A percentile compares a stretch with the other conserved stretches of the same genome.
Evolutionary conservation across 2,329 filamentous ascomycete species (phyloP).

Genomic region (Xylaria sp.): DNA sequence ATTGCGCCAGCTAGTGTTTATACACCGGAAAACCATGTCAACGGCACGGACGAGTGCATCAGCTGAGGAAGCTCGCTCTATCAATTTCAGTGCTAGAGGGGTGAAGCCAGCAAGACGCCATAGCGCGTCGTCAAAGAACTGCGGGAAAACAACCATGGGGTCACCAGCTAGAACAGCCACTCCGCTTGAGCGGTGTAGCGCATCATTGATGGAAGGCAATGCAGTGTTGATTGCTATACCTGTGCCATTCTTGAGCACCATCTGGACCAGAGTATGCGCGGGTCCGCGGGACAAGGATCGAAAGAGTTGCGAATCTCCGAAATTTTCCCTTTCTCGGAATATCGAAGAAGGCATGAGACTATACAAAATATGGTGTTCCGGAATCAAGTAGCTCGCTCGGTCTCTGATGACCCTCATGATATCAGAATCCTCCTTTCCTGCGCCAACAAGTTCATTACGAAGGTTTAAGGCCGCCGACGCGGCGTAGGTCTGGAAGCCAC

Average conservation of each 20-base stretch:
- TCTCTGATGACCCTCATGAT: constrained; percentile 83
- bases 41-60: constrained; percentile 71
- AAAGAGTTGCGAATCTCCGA: constrained; percentile 70
- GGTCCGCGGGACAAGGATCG: constrained; percentile 70
- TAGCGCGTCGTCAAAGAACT: constrained; percentile 81
- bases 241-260: constrained; percentile 68
- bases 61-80: constrained; percentile 68
- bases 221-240: constrained; percentile 84
- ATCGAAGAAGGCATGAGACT: constrained; percentile 77
- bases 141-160: constrained; percentile 74
- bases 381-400: constrained; percentile 75
- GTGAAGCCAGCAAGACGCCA: constrained; percentile 93
- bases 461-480: constrained; percentile 87
- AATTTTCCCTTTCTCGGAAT: constrained; percentile 74
- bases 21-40: constrained; percentile 77
- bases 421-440: constrained; percentile 84
- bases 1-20: constrained; percentile 91
- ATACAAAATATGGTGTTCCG: constrained; percentile 74
- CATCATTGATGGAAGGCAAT: constrained; percentile 81
- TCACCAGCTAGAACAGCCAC: constrained; percentile 77
- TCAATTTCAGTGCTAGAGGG: constrained; percentile 73
- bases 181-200: constrained; percentile 73
- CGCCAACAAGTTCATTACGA: constrained; percentile 84
- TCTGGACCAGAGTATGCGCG: constrained; percentile 59
- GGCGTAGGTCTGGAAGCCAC: constrained; percentile 92